Conservation (phyloP, 2,329 filamentous ascomycete species). For the Paracoccidioides lutzii region DNA sequence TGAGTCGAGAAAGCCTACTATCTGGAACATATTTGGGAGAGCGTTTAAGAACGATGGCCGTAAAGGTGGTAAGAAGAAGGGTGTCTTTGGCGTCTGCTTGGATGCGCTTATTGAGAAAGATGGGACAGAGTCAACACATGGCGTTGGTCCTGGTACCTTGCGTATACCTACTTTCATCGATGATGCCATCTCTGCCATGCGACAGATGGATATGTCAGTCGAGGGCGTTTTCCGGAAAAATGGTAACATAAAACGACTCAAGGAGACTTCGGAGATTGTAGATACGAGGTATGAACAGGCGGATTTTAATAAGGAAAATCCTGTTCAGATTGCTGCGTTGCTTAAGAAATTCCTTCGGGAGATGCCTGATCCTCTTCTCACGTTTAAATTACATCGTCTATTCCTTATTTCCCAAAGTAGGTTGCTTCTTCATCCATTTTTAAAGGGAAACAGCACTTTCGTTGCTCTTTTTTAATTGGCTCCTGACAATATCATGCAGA, state of each 20-base stretch:
- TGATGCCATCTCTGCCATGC: slow-evolving; percentile 85
- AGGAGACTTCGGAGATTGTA: slow-evolving; percentile 72
- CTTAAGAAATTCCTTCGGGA: slow-evolving; percentile 92
- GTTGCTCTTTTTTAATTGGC: slow-evolving; percentile 7
- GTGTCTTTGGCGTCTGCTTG: slow-evolving; percentile 78
- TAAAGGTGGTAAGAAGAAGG: slow-evolving; percentile 75
- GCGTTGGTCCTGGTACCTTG: slow-evolving; percentile 80
- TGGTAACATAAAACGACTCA: slow-evolving; percentile 89
- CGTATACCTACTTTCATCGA: slow-evolving; percentile 92
- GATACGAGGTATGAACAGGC: slow-evolving; percentile 76
- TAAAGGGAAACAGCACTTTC: slow-evolving; percentile 1
- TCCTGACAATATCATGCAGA: slow-evolving; percentile 31
- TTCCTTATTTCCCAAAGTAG: slow-evolving; percentile 78
- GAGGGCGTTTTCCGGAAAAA: slow-evolving; percentile 99
- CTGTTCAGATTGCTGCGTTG: slow-evolving; percentile 85
- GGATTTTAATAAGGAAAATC: slow-evolving; percentile 75
- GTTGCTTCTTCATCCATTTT: slow-evolving; percentile 15
- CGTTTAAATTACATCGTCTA: slow-evolving; percentile 82
- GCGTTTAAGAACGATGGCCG: slow-evolving; percentile 71
- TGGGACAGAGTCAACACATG: slow-evolving; percentile 93
- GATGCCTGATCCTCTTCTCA: slow-evolving; percentile 86
- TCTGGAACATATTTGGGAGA: slow-evolving; percentile 97
- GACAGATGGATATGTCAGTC: slow-evolving; percentile 97
- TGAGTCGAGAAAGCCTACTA: slow-evolving; percentile 81
- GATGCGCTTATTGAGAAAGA: slow-evolving; percentile 85